Percentiles rank a stretch among this genome's conserved stretches.
phyloP scores from a whole-genome alignment of 306 rosid species.

The Gastrolobium bilobum region DNA sequence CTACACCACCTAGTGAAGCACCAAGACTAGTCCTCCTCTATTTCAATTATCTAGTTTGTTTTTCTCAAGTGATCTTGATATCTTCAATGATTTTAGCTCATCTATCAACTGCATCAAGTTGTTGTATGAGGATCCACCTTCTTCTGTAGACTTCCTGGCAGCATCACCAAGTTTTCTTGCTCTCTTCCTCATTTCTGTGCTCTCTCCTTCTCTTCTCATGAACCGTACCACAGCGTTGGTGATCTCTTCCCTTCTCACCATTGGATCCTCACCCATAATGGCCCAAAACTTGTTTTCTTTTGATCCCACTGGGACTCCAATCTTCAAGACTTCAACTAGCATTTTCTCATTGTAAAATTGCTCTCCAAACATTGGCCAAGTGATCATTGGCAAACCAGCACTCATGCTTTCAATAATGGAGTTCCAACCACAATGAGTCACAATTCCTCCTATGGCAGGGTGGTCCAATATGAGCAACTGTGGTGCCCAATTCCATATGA shows the following conservation, averaged over 20 bases:
- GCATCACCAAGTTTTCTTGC: conserved; percentile 43
- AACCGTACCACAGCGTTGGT: conserved; percentile 7
- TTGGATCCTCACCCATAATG: not conserved
- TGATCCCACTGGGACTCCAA: conserved; percentile 19
- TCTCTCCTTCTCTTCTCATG: conserved; percentile 47
- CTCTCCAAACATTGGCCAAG: conserved; percentile 48
- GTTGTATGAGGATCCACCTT: conserved; percentile 47
- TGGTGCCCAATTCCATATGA: conserved; percentile 53
- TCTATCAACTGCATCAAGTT: conserved; percentile 42
- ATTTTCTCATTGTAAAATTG: conserved; percentile 51
- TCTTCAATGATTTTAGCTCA: conserved; percentile 46
- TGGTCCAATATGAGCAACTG: conserved; percentile 46
- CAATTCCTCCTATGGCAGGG: conserved; percentile 38
- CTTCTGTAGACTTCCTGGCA: conserved; percentile 26
- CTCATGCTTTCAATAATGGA: conserved; percentile 31
- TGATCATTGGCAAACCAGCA: conserved; percentile 49
- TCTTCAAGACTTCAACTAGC: not conserved
- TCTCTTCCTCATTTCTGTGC: conserved; percentile 35
- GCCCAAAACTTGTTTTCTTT: conserved; percentile 40
- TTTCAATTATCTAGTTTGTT: not conserved
- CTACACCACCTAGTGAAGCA: not conserved
- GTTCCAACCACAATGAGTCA: conserved; percentile 55
- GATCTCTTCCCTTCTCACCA: conserved; percentile 40
- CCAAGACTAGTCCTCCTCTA: not conserved
- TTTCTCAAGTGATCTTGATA: conserved; percentile 10